Conservation (phyloP, 2,329 filamentous ascomycete genomes). For the Ophiosphaerella korrae region DNA sequence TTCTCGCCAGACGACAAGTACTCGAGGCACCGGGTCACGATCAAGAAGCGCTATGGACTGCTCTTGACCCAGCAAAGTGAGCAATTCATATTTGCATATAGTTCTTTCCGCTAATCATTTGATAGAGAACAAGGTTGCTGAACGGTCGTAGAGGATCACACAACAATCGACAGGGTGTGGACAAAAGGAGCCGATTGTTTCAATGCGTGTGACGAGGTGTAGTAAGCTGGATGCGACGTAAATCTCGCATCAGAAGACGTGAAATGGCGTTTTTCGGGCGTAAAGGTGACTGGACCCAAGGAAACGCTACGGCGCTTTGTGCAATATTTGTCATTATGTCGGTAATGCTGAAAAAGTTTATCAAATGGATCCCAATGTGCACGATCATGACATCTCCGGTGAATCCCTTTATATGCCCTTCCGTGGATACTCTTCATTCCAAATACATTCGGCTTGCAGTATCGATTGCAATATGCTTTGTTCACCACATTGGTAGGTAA, state of each 20-base stretch:
- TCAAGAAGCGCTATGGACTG: slow-evolving; percentile 91
- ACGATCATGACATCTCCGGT: no score
- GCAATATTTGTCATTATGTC: no score
- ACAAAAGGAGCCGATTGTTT: background rate
- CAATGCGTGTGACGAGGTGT: background rate
- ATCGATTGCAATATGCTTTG: no score
- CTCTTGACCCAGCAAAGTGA: slow-evolving; percentile 79
- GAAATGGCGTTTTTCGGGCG: slow-evolving; percentile 8
- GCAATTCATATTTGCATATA: slow-evolving; percentile 4
- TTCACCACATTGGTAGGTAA: no score
- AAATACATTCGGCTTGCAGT: no score
- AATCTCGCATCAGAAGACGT: background rate
- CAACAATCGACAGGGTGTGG: background rate
- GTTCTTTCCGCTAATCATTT: slow-evolving; percentile 1
- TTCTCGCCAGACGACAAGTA: slow-evolving; percentile 99
- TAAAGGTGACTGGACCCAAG: slow-evolving; percentile 3
- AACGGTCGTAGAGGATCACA: slow-evolving; percentile 14
- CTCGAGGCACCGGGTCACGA: slow-evolving; percentile 87
- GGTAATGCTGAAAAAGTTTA: no score
- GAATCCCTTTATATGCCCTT: no score
- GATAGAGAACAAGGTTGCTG: slow-evolving; percentile 35
- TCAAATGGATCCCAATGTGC: no score
- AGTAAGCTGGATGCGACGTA: background rate
- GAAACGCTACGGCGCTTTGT: slow-evolving; percentile 4
- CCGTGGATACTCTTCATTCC: no score